Evolutionary conservation across 495 filamentous ascomycete species (phyloP), one percentile per base, ranked within the genome.

Genomic region (Annulohypoxylon moriforme): DNA sequence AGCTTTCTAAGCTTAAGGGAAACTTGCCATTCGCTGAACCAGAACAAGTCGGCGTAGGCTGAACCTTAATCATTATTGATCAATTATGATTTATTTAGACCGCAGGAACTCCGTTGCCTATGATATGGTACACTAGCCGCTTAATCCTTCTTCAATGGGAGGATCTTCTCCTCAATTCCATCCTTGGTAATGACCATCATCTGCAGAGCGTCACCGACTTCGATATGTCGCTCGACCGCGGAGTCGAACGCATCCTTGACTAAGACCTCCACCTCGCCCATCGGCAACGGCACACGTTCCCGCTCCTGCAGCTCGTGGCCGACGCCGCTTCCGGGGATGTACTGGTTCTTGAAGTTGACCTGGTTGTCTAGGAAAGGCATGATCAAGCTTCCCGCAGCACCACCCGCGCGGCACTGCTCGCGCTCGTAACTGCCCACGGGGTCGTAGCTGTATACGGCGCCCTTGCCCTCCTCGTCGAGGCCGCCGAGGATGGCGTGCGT

Each of bases 341-440:
- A 96, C 84, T 98, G 96, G 79, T 99, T 99, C 87, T 98, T 98
- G 86, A 94, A 96, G 82, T 98, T 98, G 84, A 99, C 96, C 81
- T 99, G 96, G 79, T 98, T 99, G 80, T 99, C 96, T 78, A 99
- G 84, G 85, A 99, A 98, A 3, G 96, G 96, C 92, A 98, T 98
- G 80, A 99, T 99, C 82, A 99, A 84, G 72, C 93, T 97, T 38
- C 93, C 91, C 31, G 96, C 96, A n/a, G 96, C 94, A 61, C 96
- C 96, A 18, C 93, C 96, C 18, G 96, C 94, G 36, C 94, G 90
- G 82, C 96, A 98, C 81, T 95, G 92, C 82, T 98, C 96, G 74
- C 96, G 83, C 84, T 98, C 96, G 80, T 97, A 98, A 69, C 92
- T 96, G 68, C 96, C 96, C 16, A 99, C 94, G 4, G 96, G 95